Percentiles rank a stretch among this genome's conserved stretches.
Evolutionary conservation across 441 rosid species (phyloP).

Genomic region (Rhodomyrtus psidioides): DNA sequence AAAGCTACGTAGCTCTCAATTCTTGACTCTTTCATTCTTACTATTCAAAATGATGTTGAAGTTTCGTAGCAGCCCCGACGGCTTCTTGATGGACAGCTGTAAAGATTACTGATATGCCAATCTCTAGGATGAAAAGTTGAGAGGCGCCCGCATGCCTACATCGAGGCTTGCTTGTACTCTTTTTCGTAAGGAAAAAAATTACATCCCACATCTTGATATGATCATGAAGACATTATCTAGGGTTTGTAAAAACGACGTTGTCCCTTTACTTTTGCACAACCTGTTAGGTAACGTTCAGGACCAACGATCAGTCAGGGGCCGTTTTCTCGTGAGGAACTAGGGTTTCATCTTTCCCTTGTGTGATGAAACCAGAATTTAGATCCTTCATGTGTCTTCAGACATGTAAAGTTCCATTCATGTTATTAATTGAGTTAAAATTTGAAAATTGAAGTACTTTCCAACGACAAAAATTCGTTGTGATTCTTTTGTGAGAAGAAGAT

Average conservation of each 20-base stretch:
- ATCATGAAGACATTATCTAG: background rate
- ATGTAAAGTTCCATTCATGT: background rate
- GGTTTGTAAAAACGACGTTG: background rate
- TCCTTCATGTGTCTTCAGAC: background rate
- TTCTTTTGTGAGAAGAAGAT: background rate
- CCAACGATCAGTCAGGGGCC: background rate
- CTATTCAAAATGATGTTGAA: background rate
- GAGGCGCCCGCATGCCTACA: background rate
- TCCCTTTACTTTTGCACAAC: background rate
- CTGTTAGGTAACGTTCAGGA: background rate
- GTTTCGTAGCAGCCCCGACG: background rate
- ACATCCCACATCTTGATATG: background rate
- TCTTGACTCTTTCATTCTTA: background rate
- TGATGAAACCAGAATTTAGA: background rate
- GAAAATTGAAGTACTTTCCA: fast-evolving
- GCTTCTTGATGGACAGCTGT: background rate
- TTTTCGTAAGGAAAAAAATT: background rate
- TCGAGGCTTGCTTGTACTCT: background rate
- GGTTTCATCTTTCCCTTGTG: background rate
- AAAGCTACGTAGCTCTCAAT: background rate
- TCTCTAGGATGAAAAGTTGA: background rate
- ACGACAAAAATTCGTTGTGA: background rate
- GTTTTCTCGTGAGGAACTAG: background rate
- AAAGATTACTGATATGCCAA: background rate
- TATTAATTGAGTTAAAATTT: background rate